These are phyloP conservation scores for Metarhizium rileyi DNA, from an alignment of 2,329 filamentous ascomycete genomes.

Conservation along the genomic window DNA sequence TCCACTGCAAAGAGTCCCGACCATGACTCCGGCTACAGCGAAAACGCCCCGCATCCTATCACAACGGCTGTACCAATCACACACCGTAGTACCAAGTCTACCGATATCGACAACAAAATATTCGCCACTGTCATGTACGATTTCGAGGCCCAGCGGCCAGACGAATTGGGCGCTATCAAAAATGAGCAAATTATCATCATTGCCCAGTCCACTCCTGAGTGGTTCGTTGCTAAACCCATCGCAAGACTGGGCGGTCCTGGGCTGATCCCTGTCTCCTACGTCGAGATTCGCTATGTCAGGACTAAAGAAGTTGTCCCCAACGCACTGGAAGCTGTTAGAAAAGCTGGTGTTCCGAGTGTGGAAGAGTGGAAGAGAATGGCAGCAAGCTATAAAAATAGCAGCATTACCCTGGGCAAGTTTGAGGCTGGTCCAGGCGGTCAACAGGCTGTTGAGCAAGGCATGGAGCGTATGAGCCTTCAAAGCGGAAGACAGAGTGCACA, in stretches of 20 bases:
- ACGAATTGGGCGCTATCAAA: slow-evolving; percentile 89
- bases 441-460: slow-evolving; percentile 49
- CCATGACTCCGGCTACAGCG: slow-evolving; percentile 79
- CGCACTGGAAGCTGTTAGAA: slow-evolving; percentile 73
- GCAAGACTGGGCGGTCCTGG: slow-evolving; percentile 90
- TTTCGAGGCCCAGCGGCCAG: slow-evolving; percentile 88
- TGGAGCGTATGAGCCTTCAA: slow-evolving; percentile 70
- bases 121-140: slow-evolving; percentile 97
- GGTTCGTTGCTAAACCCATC: slow-evolving; percentile 99
- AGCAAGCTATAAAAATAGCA: slow-evolving; percentile 97
- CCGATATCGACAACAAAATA: slow-evolving; percentile 69
- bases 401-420: slow-evolving; percentile 90
- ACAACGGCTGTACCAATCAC: slow-evolving; percentile 8
- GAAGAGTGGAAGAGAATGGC: slow-evolving; percentile 99
- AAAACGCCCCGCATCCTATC: slow-evolving; percentile 20
- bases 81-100: slow-evolving; percentile 41
- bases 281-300: slow-evolving; percentile 91
- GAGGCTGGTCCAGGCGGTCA: slow-evolving; percentile 45
- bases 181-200: slow-evolving; percentile 98
- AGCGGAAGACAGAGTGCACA: slow-evolving; percentile 15
- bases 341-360: slow-evolving; percentile 84
- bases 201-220: slow-evolving; percentile 95
- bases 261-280: slow-evolving; percentile 90
- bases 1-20: slow-evolving; percentile 51
- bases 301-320: slow-evolving; percentile 75